phyloP scores from a whole-genome alignment of 2,329 filamentous ascomycete species.

The Sclerotinia minor region DNA sequence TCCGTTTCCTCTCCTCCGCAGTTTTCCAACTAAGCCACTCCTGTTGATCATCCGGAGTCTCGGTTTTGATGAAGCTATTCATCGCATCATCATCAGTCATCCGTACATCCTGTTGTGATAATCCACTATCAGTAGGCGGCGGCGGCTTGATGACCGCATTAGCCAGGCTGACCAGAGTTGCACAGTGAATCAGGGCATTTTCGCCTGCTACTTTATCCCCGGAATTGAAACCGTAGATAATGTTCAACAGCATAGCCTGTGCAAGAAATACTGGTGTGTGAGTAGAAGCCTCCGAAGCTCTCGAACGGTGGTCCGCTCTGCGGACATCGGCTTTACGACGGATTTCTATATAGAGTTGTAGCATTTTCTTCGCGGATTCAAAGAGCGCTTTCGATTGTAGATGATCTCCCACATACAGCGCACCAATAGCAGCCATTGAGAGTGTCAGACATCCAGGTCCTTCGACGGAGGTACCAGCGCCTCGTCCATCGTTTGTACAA shows the following conservation, averaged over 20 bases:
- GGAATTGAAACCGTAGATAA: slow-evolving; percentile 93
- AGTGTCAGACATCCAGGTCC: slow-evolving; percentile 84
- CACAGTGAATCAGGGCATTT: slow-evolving; percentile 89
- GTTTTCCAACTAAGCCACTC: slow-evolving; percentile 90
- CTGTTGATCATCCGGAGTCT: slow-evolving; percentile 58
- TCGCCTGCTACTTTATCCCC: slow-evolving; percentile 88
- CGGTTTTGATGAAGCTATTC: slow-evolving; percentile 48
- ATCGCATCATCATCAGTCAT: slow-evolving; percentile 57
- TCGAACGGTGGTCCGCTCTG: slow-evolving; percentile 58
- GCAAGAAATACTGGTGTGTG: slow-evolving; percentile 92
- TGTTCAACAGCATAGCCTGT: slow-evolving; percentile 93
- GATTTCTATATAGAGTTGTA: slow-evolving; percentile 88
- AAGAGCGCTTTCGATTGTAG: slow-evolving; percentile 81
- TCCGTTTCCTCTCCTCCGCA: slow-evolving; percentile 87
- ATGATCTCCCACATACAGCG: slow-evolving; percentile 84
- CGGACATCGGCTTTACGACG: slow-evolving; percentile 80
- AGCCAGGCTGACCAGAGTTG: slow-evolving; percentile 85
- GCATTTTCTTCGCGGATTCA: slow-evolving; percentile 92
- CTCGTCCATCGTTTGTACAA: slow-evolving; percentile 62
- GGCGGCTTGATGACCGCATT: slow-evolving; percentile 69
- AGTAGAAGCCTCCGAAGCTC: slow-evolving; percentile 58
- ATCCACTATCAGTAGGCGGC: slow-evolving; percentile 34
- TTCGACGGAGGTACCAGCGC: slow-evolving; percentile 61
- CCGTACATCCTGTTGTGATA: slow-evolving; percentile 46
- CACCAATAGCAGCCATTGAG: slow-evolving; percentile 82